phyloP scores from a whole-genome alignment of 352 stramenopile species.

The Elongisporangium prolatum region DNA sequence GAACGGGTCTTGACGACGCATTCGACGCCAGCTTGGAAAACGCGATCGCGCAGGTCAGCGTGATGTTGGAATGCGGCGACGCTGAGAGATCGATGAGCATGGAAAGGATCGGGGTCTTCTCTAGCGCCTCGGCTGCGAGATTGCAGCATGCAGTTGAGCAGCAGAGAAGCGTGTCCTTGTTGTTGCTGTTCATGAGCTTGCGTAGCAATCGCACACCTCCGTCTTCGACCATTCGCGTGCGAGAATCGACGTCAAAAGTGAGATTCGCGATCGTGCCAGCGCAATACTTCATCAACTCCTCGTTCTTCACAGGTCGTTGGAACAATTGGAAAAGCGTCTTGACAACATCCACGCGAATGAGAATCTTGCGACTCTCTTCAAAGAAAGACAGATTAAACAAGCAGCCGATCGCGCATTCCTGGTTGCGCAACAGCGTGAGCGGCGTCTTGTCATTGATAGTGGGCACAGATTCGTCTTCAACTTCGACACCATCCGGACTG shows the following conservation, averaged over 20 bases:
- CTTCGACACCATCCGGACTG: constrained; percentile 41
- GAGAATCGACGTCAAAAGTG: constrained; percentile 64
- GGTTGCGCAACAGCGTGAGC: constrained; percentile 40
- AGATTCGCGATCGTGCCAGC: constrained; percentile 65
- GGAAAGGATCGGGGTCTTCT: constrained; percentile 63
- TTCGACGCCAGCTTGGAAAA: constrained; percentile 75
- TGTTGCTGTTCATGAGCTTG: constrained; percentile 57
- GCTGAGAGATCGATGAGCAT: constrained; percentile 79
- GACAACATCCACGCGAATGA: constrained; percentile 59
- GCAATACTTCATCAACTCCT: constrained; percentile 65
- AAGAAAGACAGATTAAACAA: constrained; percentile 81
- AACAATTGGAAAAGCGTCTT: constrained; percentile 65
- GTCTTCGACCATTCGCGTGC: constrained; percentile 56
- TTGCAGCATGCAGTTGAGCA: constrained; percentile 78
- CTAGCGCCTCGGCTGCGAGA: constrained; percentile 54
- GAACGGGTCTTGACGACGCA: constrained; percentile 36
- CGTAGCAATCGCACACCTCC: constrained; percentile 56
- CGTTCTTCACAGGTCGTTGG: constrained; percentile 52
- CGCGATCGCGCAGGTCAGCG: constrained; percentile 69
- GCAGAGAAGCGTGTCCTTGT: constrained; percentile 61
- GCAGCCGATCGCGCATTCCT: constrained; percentile 71
- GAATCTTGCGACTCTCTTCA: constrained; percentile 47
- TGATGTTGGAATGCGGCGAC: constrained; percentile 56
- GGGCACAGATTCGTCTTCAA: constrained; percentile 41
- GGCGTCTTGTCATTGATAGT: constrained; percentile 29